Percentiles rank a stretch among this genome's conserved stretches.
phyloP scores from a whole-genome alignment of 257 asterid genomes.

The Scutellaria baicalensis region DNA sequence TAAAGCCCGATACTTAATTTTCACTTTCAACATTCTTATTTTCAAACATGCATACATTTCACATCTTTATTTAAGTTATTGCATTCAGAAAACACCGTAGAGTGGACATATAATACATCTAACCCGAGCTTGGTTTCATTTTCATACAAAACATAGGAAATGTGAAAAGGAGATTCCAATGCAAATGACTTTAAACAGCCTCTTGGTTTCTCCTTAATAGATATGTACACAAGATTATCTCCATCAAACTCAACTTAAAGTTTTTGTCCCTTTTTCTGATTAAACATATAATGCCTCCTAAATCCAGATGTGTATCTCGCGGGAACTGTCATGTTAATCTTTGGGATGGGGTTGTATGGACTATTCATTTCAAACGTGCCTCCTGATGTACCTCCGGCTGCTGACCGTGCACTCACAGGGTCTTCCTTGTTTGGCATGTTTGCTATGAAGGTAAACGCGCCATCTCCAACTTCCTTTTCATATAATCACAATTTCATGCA shows the following conservation, averaged over 20 bases:
- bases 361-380: conserved; percentile 68
- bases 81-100: not conserved
- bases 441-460: conserved; percentile 16
- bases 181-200: not conserved
- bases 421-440: conserved; percentile 69
- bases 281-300: not conserved
- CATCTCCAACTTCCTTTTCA: not conserved
- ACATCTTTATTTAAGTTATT: not conserved
- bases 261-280: not conserved
- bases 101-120: not conserved
- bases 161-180: not conserved
- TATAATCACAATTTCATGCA: not conserved
- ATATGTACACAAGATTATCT: not conserved
- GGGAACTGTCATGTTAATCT: conserved; percentile 93
- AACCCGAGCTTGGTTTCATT: not conserved
- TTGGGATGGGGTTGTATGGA: conserved; percentile 96
- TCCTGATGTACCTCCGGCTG: conserved; percentile 32
- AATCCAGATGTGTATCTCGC: conserved; percentile 38
- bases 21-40: not conserved
- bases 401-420: conserved; percentile 74
- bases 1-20: not conserved
- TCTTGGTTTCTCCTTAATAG: not conserved
- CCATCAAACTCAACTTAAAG: not conserved
- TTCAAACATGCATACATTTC: not conserved
- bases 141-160: not conserved